Evolutionary conservation across 306 rosid genomes (phyloP), one percentile per base, ranked within the genome.

Genomic region (Quercus ilex): DNA sequence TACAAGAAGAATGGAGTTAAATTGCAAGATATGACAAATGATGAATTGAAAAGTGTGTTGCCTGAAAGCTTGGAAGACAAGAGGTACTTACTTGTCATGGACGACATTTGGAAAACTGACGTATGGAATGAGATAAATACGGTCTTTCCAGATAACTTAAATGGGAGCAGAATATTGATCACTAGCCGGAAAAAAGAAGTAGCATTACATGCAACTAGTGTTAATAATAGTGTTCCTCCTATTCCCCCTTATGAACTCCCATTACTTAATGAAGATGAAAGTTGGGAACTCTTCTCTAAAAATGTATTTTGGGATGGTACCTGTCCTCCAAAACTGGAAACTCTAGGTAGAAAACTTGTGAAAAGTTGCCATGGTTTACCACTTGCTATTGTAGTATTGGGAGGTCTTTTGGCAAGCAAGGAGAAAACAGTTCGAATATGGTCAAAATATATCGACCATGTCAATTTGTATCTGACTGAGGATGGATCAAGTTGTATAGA

Each of bases 281-380:
- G 88, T 18, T 85, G 85, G 85, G 78, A 80, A 15, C 71, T 84
- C 14, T 80, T 84, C 3, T 58, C 14, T 67, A 65, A 58, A 55
- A 74, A 49, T n/a, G 71, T 74, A 0, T 74, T 70, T 5, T 0
- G 1, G 13, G 13, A 1, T 5, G 35, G 6, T 0, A 3, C 4
- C 0, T 21, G 56, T 25, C 31, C 6, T 38, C 19, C 21, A 2
- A 1, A 46, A 15, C 43, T 46, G 0, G 31, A 46, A 38, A 2
- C n/a, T 3, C 0, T 43, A 1, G 74, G 74, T 0, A 70, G 21
- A 20, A 3, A 2, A 70, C 2, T 70, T 1, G 57, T 2, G 0
- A 3, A 70, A 5, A 12, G 74, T 1, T 70, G 74, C 0, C 4
- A 46, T 0, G 74, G 38, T 1, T 70, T 70, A 6, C 35, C 74